Conservation (phyloP, 1,284 basidiomycete species). For the Cryptococcus hybrid region DNA sequence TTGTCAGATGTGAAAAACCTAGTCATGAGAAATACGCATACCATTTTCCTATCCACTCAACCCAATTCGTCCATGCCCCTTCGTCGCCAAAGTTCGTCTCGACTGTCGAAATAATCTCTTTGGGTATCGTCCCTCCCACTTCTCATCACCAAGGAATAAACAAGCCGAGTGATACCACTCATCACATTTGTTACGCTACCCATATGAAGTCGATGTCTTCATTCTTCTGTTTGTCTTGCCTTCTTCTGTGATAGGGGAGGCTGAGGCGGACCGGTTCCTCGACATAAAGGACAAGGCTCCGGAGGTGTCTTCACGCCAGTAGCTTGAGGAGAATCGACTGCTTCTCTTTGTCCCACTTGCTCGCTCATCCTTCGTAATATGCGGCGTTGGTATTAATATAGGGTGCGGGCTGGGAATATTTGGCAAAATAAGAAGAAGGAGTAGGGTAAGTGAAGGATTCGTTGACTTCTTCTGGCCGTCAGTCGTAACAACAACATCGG, state of each 20-base stretch:
- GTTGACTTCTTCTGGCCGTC: too few species aligned
- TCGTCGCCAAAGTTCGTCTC: constrained; percentile 11
- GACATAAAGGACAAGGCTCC: constrained; percentile 21
- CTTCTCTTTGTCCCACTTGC: too few species aligned
- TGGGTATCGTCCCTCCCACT: constrained; percentile 23
- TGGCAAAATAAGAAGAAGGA: too few species aligned
- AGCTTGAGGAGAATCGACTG: too few species aligned
- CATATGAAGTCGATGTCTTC: constrained; percentile 27
- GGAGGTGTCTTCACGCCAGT: background rate
- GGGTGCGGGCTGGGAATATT: too few species aligned
- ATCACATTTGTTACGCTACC: constrained; percentile 42
- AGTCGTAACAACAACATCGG: too few species aligned
- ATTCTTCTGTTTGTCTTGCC: background rate
- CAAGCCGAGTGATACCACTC: constrained; percentile 47
- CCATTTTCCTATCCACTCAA: constrained; percentile 40
- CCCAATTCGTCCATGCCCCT: constrained; percentile 42
- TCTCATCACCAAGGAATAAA: constrained; percentile 17
- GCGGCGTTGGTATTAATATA: too few species aligned
- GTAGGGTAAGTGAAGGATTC: too few species aligned
- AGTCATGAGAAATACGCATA: constrained; percentile 15
- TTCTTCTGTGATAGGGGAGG: constrained; percentile 14
- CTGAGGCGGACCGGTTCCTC: constrained; percentile 14
- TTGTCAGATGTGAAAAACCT: background rate
- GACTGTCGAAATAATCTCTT: constrained; percentile 21
- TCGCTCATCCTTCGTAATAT: too few species aligned